Percentiles rank a stretch among this genome's conserved stretches.
Conservation (phyloP, 2,329 filamentous ascomycete genomes). For the Colletotrichum lini region DNA sequence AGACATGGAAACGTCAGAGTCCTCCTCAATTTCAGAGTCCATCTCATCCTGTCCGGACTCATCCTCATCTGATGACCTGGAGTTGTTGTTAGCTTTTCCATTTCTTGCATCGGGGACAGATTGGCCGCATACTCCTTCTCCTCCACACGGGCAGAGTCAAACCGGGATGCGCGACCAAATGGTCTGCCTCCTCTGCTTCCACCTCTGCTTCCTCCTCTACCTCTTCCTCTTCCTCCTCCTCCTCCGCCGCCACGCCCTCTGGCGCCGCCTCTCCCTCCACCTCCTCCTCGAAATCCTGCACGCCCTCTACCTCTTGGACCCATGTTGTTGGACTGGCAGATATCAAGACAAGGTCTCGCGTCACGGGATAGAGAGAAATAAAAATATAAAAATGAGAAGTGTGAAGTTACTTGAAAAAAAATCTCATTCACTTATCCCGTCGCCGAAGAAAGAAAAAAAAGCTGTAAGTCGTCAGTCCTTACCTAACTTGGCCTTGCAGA, state of each 20-base stretch:
- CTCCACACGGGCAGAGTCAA: conserved; percentile 58
- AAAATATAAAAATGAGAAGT: neutral
- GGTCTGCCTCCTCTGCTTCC: conserved; percentile 50
- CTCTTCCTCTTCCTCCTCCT: conserved; percentile 54
- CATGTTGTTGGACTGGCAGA: conserved; percentile 23
- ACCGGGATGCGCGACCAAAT: conserved; percentile 53
- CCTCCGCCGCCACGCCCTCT: conserved; percentile 52
- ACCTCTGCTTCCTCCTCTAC: conserved; percentile 51
- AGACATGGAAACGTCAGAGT: conserved; percentile 55
- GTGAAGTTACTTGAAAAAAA: conserved; percentile 1
- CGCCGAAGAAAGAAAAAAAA: conserved; percentile 37
- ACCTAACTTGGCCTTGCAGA: conserved; percentile 41
- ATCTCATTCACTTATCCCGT: conserved; percentile 13
- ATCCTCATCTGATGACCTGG: conserved; percentile 43
- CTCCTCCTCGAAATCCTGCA: conserved; percentile 47
- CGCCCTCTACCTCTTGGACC: conserved; percentile 47
- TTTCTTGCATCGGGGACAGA: neutral
- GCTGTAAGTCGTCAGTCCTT: conserved; percentile 38
- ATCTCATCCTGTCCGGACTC: conserved; percentile 48
- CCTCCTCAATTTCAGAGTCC: conserved; percentile 54
- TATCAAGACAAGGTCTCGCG: neutral
- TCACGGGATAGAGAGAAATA: too few species aligned
- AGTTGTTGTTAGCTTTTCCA: conserved; percentile 5
- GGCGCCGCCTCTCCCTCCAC: conserved; percentile 44
- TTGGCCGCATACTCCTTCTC: conserved; percentile 55